These are phyloP conservation scores for Chrysoporthe puriensis DNA, from an alignment of 2,329 filamentous ascomycete species.

Conservation along the genomic window DNA sequence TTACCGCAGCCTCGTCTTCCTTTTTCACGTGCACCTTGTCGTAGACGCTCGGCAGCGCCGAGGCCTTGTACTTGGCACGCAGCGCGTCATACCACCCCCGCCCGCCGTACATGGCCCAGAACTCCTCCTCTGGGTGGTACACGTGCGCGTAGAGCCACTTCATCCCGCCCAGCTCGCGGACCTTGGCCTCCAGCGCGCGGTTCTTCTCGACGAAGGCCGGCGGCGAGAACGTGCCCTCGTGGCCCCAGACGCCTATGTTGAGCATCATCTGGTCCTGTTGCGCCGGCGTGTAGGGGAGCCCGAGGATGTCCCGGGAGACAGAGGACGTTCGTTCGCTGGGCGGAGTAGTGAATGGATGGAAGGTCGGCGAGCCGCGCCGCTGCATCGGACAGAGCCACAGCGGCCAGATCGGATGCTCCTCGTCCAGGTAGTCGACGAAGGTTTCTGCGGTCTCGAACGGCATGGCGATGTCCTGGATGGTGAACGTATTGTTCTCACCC, in stretches of 20 bases:
- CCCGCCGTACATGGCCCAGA: conserved; percentile 67
- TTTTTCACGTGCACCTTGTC: conserved; percentile 65
- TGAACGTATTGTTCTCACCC: conserved; percentile 65
- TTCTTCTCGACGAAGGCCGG: conserved; percentile 70
- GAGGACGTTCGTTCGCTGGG: conserved; percentile 11
- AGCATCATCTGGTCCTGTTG: conserved; percentile 49
- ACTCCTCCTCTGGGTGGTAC: conserved; percentile 74
- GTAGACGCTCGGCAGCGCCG: conserved; percentile 66
- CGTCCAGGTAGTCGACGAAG: conserved; percentile 59
- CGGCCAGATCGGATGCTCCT: conserved; percentile 59
- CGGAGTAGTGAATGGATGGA: conserved; percentile 55
- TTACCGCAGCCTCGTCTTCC: conserved; percentile 41
- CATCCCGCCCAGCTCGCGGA: conserved; percentile 71
- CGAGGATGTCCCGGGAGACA: conserved; percentile 4
- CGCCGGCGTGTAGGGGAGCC: conserved; percentile 20
- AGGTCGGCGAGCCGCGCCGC: conserved; percentile 53
- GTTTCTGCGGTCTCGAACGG: conserved; percentile 55
- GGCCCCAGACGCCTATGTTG: conserved; percentile 77
- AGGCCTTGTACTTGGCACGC: conserved; percentile 64
- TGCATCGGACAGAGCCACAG: conserved; percentile 64
- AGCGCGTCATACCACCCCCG: conserved; percentile 65
- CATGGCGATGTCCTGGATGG: conserved; percentile 70
- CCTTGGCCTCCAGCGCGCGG: conserved; percentile 69
- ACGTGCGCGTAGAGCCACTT: conserved; percentile 90
- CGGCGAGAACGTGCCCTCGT: conserved; percentile 61